phyloP scores from a whole-genome alignment of 2,329 filamentous ascomycete species.

The Pezicula radicicola region DNA sequence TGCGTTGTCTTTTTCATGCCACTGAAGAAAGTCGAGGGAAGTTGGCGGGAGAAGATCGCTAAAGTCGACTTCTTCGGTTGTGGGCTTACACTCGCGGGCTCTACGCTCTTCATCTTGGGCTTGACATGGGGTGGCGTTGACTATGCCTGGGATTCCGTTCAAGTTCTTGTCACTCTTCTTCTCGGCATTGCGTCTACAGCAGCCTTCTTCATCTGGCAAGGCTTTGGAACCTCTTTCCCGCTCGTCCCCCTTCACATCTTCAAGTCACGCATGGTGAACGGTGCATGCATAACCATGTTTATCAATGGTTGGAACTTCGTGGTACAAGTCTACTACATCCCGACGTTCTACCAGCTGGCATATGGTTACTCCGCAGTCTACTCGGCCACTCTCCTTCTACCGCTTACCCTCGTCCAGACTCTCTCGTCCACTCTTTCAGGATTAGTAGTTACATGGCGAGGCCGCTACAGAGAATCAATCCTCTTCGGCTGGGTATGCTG shows the following conservation, averaged over 20 bases:
- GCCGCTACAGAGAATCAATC: slow-evolving; percentile 51
- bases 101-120: slow-evolving; percentile 39
- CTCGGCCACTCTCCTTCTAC: slow-evolving; percentile 39
- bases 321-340: slow-evolving; percentile 49
- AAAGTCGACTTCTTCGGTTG: slow-evolving; percentile 6
- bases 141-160: slow-evolving; percentile 49
- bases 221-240: not conserved
- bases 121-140: slow-evolving; percentile 55
- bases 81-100: slow-evolving; percentile 41
- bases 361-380: slow-evolving; percentile 41
- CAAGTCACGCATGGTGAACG: slow-evolving; percentile 48
- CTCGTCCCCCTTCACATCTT: slow-evolving; percentile 43
- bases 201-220: slow-evolving; percentile 4
- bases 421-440: slow-evolving; percentile 47
- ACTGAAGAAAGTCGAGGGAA: slow-evolving; percentile 47
- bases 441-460: slow-evolving; percentile 48
- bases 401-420: slow-evolving; percentile 41
- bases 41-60: slow-evolving; percentile 48
- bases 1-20: slow-evolving; percentile 55
- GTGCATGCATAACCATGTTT: slow-evolving; percentile 53
- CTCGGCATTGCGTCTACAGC: slow-evolving; percentile 33
- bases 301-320: slow-evolving; percentile 59
- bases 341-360: slow-evolving; percentile 35
- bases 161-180: slow-evolving; percentile 49
- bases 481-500: slow-evolving; percentile 50